These are phyloP conservation scores for Selaginella moellendorffii DNA, from an alignment of 75 land plant genomes.

Conservation along the genomic window DNA sequence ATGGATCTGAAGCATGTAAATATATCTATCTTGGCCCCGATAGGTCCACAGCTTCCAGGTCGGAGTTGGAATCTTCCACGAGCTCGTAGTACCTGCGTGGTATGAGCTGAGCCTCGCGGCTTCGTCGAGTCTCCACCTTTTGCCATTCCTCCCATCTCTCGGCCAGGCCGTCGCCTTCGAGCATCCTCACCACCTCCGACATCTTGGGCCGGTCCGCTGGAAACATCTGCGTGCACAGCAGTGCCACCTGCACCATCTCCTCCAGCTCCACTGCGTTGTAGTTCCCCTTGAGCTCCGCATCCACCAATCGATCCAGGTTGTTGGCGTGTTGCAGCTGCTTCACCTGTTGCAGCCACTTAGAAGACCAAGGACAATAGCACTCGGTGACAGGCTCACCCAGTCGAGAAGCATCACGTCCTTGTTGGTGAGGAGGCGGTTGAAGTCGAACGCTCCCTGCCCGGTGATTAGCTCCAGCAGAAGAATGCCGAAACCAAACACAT, in stretches of 20 bases:
- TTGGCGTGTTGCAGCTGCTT: constrained; percentile 53
- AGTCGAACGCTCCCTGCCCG: constrained; percentile 64
- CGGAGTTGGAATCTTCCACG: constrained; percentile 18
- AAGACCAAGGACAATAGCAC: constrained; percentile 10
- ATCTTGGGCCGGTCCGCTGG: constrained; percentile 34
- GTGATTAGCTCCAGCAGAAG: constrained; percentile 67
- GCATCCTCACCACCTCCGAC: constrained; percentile 39
- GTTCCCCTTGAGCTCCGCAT: constrained; percentile 41
- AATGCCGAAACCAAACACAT: constrained; percentile 51
- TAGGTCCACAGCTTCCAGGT: constrained; percentile 16
- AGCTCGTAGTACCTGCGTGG: constrained; percentile 21
- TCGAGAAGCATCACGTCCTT: constrained; percentile 75
- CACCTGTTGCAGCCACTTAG: constrained; percentile 33
- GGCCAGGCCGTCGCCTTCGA: constrained; percentile 36
- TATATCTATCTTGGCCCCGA: constrained; percentile 24
- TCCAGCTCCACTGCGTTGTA: constrained; percentile 36
- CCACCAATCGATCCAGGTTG: constrained; percentile 39
- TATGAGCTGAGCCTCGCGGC: constrained; percentile 9
- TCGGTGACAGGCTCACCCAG: constrained; percentile 59
- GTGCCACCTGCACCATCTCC: constrained; percentile 22
- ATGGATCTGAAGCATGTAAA: too few relatives aligned
- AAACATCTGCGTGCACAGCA: constrained; percentile 24
- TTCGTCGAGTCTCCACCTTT: constrained; percentile 24
- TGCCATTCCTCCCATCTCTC: constrained; percentile 37
- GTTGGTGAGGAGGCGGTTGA: constrained; percentile 59